Percentiles rank a stretch among this genome's conserved stretches.
phyloP scores from a whole-genome alignment of 177 flowering plant species.

The Vitis hybrid region DNA sequence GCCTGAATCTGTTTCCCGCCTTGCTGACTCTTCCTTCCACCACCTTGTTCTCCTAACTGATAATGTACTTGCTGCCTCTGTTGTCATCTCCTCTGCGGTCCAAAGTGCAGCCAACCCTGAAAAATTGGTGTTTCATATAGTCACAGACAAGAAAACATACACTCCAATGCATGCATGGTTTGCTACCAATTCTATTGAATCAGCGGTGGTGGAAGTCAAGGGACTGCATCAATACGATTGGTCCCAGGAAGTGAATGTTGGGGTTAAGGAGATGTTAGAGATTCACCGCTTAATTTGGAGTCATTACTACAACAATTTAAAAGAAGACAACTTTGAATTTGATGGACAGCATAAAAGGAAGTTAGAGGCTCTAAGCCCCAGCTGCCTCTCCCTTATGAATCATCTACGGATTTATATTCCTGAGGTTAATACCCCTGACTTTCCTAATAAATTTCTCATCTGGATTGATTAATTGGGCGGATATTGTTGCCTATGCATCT shows the following conservation, averaged over 20 bases:
- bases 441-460: not conserved
- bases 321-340: slow-evolving; percentile 23
- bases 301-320: slow-evolving; percentile 29
- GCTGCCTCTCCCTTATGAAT: slow-evolving; percentile 51
- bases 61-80: slow-evolving; percentile 76
- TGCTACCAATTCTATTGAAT: slow-evolving; percentile 42
- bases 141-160: slow-evolving; percentile 82
- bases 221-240: slow-evolving; percentile 77
- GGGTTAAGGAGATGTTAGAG: slow-evolving; percentile 49
- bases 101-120: slow-evolving; percentile 46
- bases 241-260: slow-evolving; percentile 55
- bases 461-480: not conserved
- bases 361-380: slow-evolving; percentile 47
- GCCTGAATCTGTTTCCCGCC: slow-evolving; percentile 54
- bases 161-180: slow-evolving; percentile 87
- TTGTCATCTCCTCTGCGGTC: slow-evolving; percentile 59
- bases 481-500: slow-evolving; percentile 2
- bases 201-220: slow-evolving; percentile 69
- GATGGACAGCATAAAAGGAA: slow-evolving; percentile 22
- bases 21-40: slow-evolving; percentile 46
- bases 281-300: slow-evolving; percentile 44
- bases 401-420: slow-evolving; percentile 65
- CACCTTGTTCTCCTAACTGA: slow-evolving; percentile 68
- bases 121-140: slow-evolving; percentile 63
- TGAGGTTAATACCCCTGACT: slow-evolving; percentile 40